phyloP scores from a whole-genome alignment of 805 yeast species.

The Lipomyces orientalis region DNA sequence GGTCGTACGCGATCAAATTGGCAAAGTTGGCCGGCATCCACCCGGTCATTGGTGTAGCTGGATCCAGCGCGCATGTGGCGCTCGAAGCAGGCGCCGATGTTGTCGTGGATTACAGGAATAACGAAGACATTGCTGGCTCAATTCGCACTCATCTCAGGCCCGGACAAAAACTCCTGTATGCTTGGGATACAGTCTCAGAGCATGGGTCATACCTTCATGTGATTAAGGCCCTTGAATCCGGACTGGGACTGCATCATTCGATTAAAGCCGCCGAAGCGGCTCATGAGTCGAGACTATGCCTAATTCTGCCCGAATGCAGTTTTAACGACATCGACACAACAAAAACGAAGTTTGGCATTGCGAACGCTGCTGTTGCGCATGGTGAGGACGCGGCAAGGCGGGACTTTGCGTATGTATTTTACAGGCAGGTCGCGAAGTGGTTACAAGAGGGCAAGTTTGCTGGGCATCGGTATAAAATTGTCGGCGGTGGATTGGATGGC shows the following conservation, averaged over 20 bases:
- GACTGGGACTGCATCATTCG: background rate
- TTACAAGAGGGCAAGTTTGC: constrained; percentile 25
- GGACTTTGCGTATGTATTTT: constrained; percentile 30
- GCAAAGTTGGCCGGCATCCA: constrained; percentile 34
- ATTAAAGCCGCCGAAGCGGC: constrained; percentile 21
- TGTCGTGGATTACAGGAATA: constrained; percentile 30
- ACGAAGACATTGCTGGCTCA: constrained; percentile 13
- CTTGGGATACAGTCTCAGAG: constrained; percentile 26
- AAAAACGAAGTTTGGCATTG: constrained; percentile 4
- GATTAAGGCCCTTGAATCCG: constrained; percentile 22
- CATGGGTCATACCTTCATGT: constrained; percentile 17
- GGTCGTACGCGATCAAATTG: constrained; percentile 24
- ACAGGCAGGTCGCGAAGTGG: constrained; percentile 31
- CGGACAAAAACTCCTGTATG: constrained; percentile 25
- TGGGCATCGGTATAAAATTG: constrained; percentile 21
- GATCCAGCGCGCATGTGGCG: constrained; percentile 21
- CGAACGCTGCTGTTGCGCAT: constrained; percentile 24
- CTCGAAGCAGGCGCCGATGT: constrained; percentile 23
- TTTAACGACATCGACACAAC: constrained; percentile 9
- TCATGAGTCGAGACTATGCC: constrained; percentile 13
- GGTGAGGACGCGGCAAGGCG: constrained; percentile 18
- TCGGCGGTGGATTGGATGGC: constrained; percentile 29
- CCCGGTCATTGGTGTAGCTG: constrained; percentile 35
- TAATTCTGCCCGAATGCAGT: constrained; percentile 19
- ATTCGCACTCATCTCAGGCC: constrained; percentile 23